phyloP scores from a whole-genome alignment of 345 rosid genomes.

The Euphorbia peplus region DNA sequence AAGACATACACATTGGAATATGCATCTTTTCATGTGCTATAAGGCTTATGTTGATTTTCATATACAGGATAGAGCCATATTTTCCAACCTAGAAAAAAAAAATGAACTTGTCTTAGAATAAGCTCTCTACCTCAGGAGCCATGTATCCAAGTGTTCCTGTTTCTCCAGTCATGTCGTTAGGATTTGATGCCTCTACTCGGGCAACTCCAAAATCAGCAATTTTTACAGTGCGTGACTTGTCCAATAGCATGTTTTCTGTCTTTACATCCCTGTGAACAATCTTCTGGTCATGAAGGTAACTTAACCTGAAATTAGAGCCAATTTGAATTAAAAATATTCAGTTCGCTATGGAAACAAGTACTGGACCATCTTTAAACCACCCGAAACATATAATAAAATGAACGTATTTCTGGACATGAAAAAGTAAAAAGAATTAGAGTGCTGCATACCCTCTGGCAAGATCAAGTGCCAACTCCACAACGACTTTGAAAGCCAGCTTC shows the following conservation, averaged over 20 bases:
- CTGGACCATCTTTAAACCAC: not conserved
- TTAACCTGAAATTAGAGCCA: constrained; percentile 55
- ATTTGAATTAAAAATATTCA: constrained; percentile 2
- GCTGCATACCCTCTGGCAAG: constrained; percentile 86
- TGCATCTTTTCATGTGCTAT: not conserved
- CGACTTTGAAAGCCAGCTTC: constrained; percentile 89
- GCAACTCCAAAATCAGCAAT: constrained; percentile 99
- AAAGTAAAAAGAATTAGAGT: not conserved
- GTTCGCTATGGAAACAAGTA: constrained; percentile 4
- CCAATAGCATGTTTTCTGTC: constrained; percentile 97
- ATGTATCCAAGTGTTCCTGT: constrained; percentile 99
- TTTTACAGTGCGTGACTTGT: constrained; percentile 76
- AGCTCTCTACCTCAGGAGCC: constrained; percentile 93
- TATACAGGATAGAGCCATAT: not conserved
- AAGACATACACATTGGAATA: not conserved
- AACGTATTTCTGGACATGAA: constrained; percentile 8
- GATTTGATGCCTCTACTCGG: constrained; percentile 97
- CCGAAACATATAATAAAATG: not conserved
- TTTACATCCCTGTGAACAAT: constrained; percentile 98
- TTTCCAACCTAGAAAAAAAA: not conserved
- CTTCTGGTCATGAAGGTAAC: constrained; percentile 93
- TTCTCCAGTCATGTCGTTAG: constrained; percentile 99
- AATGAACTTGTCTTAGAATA: not conserved
- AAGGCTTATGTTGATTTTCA: not conserved
- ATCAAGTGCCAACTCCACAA: constrained; percentile 89